Percentiles rank a stretch among this genome's conserved stretches.
These are phyloP conservation scores for Monilinia polystroma DNA, from an alignment of 2,329 filamentous ascomycete species.

Conservation along the genomic window DNA sequence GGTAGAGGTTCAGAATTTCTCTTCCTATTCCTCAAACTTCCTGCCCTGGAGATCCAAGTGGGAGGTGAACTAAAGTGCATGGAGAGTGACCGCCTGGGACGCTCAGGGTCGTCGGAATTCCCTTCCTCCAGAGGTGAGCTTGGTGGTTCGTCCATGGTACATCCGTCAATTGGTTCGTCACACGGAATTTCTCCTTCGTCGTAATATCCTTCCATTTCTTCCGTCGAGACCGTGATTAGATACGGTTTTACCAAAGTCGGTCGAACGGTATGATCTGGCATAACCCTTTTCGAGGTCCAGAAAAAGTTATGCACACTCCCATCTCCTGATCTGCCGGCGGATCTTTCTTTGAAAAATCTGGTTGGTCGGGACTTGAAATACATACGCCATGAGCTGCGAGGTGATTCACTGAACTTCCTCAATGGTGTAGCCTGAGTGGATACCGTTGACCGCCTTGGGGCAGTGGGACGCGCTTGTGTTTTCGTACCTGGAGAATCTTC, in stretches of 20 bases:
- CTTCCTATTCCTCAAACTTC: conserved; percentile 58
- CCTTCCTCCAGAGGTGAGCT: conserved; percentile 16
- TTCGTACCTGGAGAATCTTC: conserved; percentile 32
- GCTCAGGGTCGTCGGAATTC: conserved; percentile 42
- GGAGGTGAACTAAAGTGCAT: conserved; percentile 58
- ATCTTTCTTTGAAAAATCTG: conserved; percentile 36
- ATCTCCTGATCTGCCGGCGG: conserved; percentile 35
- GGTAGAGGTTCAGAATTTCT: conserved; percentile 47
- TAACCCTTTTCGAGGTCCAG: conserved; percentile 37
- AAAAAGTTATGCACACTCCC: conserved; percentile 31
- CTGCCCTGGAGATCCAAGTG: conserved; percentile 56
- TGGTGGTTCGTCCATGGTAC: conserved; percentile 9
- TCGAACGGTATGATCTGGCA: conserved; percentile 34
- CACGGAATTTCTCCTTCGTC: conserved; percentile 34
- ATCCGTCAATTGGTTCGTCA: conserved; percentile 32
- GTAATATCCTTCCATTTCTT: conserved; percentile 25
- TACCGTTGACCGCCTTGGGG: conserved; percentile 25
- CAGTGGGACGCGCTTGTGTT: conserved; percentile 25
- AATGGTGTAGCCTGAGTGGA: conserved; percentile 27
- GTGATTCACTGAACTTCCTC: conserved; percentile 30
- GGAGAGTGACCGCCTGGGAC: conserved; percentile 55
- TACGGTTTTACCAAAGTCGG: conserved; percentile 40
- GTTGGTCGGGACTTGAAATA: conserved; percentile 40
- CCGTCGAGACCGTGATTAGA: conserved; percentile 32
- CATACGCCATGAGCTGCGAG: conserved; percentile 35